Base-by-base conservation (phyloP, 768 basidiomycete species). In the Mycena epipterygia region DNA sequence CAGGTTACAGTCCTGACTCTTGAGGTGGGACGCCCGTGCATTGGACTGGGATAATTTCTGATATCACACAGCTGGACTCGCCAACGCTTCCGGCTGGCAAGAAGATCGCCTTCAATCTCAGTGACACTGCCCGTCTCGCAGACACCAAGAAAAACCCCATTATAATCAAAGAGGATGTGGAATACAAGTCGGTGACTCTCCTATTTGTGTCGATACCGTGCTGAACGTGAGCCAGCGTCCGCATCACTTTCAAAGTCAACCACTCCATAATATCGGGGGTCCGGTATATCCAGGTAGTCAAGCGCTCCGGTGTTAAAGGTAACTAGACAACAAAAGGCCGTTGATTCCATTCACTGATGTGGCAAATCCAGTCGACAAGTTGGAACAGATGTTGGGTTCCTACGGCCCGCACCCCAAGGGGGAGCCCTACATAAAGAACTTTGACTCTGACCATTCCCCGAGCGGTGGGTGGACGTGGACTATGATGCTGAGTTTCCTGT, bases 341-440 rank as follows among this genome's bases (percentile, higher is more conserved):
- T 53, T 51, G 72, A 58, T 59, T 44, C 23, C 60, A 41, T 49
- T 65, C 63, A 52, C 64, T 59, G 33, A 67, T 64, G 37, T 44
- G 21, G 8, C 64, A 23, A 37, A 63, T 30, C 14, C 76, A 96
- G 96, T 97, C 76, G 97, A 97, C 81, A 97, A 93, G 80, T 79
- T 95, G 75, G 95, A 97, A 78, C 89, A 93, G 75, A 98, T 99
- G 97, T 88, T 98, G 25, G 97, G 97, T 21, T 96, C 95, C 4
- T 98, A 96, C 79, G 93, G 95, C 3, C 94, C 95, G 21, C 83
- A 86, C 64, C 84, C 90, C n/a, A 74, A 84, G 2, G 89, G 87
- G 37, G 85, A 91, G 29, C 78, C 93, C 7, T 93, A 96, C 76
- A 81, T 76, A 73, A 95, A 95, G 81, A 88, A 91, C 75, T 95